phyloP scores from a whole-genome alignment of 2,329 filamentous ascomycete genomes.

The Xylaria sp. region DNA sequence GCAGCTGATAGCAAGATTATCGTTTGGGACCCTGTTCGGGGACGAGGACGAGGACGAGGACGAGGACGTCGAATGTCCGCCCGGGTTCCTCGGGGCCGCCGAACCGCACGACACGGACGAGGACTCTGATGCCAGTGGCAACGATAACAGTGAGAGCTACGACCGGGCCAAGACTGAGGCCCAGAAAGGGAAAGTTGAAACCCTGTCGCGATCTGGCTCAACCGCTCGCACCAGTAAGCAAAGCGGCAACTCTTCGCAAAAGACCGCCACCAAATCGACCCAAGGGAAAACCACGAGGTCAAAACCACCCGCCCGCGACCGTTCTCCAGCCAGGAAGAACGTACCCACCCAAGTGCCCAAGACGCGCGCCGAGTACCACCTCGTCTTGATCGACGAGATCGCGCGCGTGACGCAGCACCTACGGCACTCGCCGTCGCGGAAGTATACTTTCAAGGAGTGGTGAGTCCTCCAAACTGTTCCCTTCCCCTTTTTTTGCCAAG shows the following conservation, averaged over 20 bases:
- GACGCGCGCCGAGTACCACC: constrained; percentile 55
- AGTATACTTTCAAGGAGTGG: constrained; percentile 65
- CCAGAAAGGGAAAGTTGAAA: constrained; percentile 32
- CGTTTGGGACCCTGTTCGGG: constrained; percentile 46
- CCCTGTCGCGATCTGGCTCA: constrained; percentile 4
- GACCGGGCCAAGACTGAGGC: constrained; percentile 9
- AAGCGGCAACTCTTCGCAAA: background rate
- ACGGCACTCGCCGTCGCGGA: constrained; percentile 57
- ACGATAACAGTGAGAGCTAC: constrained; percentile 26
- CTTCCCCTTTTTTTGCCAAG: background rate
- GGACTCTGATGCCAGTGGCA: constrained; percentile 7
- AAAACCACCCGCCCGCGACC: constrained; percentile 6
- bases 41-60: constrained; percentile 37
- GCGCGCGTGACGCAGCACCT: constrained; percentile 66
- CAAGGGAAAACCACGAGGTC: background rate
- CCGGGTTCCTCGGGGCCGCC: constrained; percentile 46
- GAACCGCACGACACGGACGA: constrained; percentile 28
- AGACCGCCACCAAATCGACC: background rate
- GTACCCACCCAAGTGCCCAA: constrained; percentile 46
- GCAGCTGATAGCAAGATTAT: constrained; percentile 45
- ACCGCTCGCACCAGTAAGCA: background rate
- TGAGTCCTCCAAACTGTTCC: constrained; percentile 18
- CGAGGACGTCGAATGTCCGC: constrained; percentile 40
- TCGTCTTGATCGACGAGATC: constrained; percentile 74
- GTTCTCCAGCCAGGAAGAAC: constrained; percentile 29